Evolutionary conservation across 805 yeast genomes (phyloP), one percentile per base, ranked within the genome.

Genomic region (Middelhovenomyces tepae): DNA sequence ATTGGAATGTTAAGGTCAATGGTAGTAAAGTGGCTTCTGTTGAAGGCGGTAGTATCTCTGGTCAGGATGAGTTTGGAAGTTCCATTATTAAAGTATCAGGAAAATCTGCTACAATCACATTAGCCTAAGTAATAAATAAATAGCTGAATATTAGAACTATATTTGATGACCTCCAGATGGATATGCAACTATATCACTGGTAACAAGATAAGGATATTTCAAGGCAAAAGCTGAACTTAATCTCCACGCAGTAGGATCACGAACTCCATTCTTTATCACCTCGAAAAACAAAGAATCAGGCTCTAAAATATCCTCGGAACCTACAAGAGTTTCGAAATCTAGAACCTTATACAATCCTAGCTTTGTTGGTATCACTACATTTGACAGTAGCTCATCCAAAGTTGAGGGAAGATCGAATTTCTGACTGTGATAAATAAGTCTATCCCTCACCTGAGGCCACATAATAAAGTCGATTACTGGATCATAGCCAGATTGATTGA

Each of bases 51-150:
- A 11, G 19, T 17, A 11, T 28, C 4, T 10, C 30, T 16, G 29
- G 34, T 44, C 66, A 60, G 45, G 94, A 83, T 50, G 73, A 78
- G 18, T 82, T 82, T 54, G 93, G 93, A 7, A 70, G 69, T 35
- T 71, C 74, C 2, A 82, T 83, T 40, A 48, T 31, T 28, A 27
- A 33, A 16, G 36, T n/a, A n/a, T n/a, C n/a, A n/a, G n/a, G n/a
- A n/a, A n/a, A n/a, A n/a, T n/a, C n/a, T n/a, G n/a, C n/a, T n/a
- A n/a, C n/a, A n/a, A n/a, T n/a, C n/a, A n/a, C n/a, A n/a, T n/a
- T n/a, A n/a, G n/a, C n/a, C n/a, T n/a, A n/a, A n/a, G n/a, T n/a
- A n/a, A n/a, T n/a, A n/a, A n/a, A n/a, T n/a, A n/a, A n/a, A n/a
- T n/a, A n/a, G n/a, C n/a, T n/a, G n/a, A n/a, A n/a, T n/a, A n/a